phyloP scores from a whole-genome alignment of 306 rosid genomes.

The Inga leiocalycina region DNA sequence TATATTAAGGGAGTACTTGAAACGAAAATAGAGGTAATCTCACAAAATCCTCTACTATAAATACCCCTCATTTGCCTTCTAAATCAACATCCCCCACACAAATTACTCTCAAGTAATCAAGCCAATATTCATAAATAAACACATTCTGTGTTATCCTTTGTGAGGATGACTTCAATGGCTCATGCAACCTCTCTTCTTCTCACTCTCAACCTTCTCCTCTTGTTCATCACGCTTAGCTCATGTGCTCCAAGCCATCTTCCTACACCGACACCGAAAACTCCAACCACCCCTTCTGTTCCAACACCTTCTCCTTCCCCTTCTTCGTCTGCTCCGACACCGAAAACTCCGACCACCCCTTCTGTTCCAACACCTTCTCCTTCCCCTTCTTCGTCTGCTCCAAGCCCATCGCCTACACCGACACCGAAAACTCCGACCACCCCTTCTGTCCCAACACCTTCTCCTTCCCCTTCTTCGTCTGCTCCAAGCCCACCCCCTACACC shows the following conservation, averaged over 20 bases:
- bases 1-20: too few species aligned
- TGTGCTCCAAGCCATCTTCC: too few species aligned
- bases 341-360: too few species aligned
- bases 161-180: constrained; percentile 32
- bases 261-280: too few species aligned
- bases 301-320: background rate
- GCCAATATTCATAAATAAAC: background rate
- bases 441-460: too few species aligned
- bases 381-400: too few species aligned
- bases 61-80: background rate
- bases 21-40: background rate
- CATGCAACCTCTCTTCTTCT: constrained; percentile 23
- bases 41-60: background rate
- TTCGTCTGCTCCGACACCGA: too few species aligned
- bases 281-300: background rate
- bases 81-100: background rate
- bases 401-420: too few species aligned
- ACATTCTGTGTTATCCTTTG: background rate
- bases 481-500: too few species aligned
- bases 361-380: too few species aligned
- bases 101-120: background rate
- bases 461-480: too few species aligned
- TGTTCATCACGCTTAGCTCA: constrained; percentile 31
- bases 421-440: too few species aligned
- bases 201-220: constrained; percentile 33